phyloP scores from a whole-genome alignment of 805 yeast species.

The Hanseniaspora taiwanica region DNA sequence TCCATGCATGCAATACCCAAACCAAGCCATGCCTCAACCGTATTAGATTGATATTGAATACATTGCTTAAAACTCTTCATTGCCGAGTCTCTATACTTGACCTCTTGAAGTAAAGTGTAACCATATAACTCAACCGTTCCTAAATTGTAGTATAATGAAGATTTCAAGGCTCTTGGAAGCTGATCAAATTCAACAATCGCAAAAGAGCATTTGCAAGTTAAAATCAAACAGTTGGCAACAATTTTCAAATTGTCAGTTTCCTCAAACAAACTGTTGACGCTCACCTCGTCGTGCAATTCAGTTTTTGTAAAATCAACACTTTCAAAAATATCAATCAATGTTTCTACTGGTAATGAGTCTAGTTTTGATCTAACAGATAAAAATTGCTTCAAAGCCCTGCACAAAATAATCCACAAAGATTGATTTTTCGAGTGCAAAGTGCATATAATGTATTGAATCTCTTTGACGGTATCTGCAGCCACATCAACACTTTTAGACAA shows the following conservation, averaged over 20 bases:
- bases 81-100: constrained; percentile 34
- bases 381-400: constrained; percentile 43
- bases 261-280: constrained; percentile 12
- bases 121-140: constrained; percentile 52
- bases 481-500: constrained; percentile 48
- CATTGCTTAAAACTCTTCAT: constrained; percentile 50
- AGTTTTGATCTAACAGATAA: constrained; percentile 42
- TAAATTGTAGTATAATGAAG: constrained; percentile 52
- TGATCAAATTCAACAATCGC: constrained; percentile 8
- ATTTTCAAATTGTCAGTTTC: constrained; percentile 23
- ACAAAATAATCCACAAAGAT: constrained; percentile 53
- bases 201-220: constrained; percentile 36
- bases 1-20: constrained; percentile 65
- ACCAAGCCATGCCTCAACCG: constrained; percentile 66
- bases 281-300: constrained; percentile 20
- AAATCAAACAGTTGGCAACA: constrained; percentile 29
- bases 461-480: constrained; percentile 33
- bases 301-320: constrained; percentile 10
- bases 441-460: constrained; percentile 10
- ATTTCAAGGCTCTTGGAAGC: constrained; percentile 34
- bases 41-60: constrained; percentile 55
- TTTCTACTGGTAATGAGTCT: constrained; percentile 35
- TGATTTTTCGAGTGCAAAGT: constrained; percentile 25
- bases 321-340: constrained; percentile 20
- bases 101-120: constrained; percentile 20